These are phyloP conservation scores for Trichoderma gamsii DNA, from an alignment of 495 filamentous ascomycete species.

Conservation along the genomic window DNA sequence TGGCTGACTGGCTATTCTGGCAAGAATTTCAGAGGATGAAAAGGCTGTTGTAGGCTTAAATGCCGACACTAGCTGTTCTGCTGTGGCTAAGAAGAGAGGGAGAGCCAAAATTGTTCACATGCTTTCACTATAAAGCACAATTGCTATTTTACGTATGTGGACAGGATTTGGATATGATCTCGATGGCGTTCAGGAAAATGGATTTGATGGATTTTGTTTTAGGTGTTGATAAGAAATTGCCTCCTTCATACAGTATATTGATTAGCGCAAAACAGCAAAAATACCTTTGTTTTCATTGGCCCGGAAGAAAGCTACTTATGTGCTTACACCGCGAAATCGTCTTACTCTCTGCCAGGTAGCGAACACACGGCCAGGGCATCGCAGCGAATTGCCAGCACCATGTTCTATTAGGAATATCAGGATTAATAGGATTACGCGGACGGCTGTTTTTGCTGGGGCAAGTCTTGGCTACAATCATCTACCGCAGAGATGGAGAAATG, in stretches of 20 bases:
- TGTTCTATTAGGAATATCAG: no score
- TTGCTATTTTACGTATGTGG: background rate
- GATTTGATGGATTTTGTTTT: background rate
- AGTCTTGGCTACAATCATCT: no score
- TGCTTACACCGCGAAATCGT: background rate
- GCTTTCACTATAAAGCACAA: background rate
- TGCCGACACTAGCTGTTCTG: background rate
- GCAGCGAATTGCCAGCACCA: background rate
- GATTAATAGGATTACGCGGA: no score
- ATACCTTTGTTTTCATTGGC: background rate
- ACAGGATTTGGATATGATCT: background rate
- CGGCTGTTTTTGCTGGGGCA: no score
- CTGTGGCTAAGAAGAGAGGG: background rate
- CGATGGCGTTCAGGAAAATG: background rate
- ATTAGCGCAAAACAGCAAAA: background rate
- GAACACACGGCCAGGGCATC: no score
- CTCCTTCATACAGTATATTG: background rate
- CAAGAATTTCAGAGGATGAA: background rate
- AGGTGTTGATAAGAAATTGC: background rate
- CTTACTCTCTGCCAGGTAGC: background rate
- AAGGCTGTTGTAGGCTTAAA: background rate
- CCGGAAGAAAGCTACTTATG: background rate
- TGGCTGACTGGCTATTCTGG: background rate
- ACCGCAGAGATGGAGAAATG: no score
- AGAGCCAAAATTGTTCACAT: background rate